Percentiles rank a stretch among this genome's conserved stretches.
Evolutionary conservation across 345 rosid species (phyloP).

Genomic region (Ceriops decandra): DNA sequence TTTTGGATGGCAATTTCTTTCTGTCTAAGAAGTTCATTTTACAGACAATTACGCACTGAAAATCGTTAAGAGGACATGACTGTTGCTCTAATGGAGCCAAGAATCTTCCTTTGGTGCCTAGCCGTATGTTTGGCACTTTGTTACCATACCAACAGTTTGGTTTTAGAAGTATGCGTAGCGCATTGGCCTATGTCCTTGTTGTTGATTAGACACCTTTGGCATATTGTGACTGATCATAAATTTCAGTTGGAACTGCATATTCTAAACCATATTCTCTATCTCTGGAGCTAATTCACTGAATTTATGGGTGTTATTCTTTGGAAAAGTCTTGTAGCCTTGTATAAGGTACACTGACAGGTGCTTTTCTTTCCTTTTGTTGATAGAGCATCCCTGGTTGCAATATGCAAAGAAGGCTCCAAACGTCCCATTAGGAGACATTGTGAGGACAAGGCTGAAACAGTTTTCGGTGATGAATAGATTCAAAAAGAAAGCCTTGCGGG

Average conservation of each 20-base stretch:
- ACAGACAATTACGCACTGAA: no score
- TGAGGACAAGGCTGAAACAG: constrained; percentile 89
- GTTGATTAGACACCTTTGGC: not conserved
- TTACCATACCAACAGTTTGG: no score
- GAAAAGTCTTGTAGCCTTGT: not conserved
- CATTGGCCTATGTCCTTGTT: not conserved
- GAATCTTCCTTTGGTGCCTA: no score
- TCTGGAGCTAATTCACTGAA: no score
- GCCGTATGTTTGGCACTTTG: no score
- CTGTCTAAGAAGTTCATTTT: no score
- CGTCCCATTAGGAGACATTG: constrained; percentile 94
- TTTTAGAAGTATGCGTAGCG: no score
- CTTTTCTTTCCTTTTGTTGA: constrained; percentile 17
- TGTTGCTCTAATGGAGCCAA: no score
- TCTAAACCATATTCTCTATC: no score
- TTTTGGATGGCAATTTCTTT: no score
- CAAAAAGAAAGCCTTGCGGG: constrained; percentile 88
- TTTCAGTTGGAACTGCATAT: no score
- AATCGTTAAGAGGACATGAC: no score
- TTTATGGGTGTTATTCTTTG: not conserved
- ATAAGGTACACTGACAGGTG: not conserved
- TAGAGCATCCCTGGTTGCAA: constrained; percentile 93
- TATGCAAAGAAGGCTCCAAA: constrained; percentile 94
- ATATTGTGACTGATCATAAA: not conserved
- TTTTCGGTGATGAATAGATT: constrained; percentile 95